These are phyloP conservation scores for Brasenia schreberi DNA, from an alignment of 164 flowering plant genomes.

Conservation along the genomic window DNA sequence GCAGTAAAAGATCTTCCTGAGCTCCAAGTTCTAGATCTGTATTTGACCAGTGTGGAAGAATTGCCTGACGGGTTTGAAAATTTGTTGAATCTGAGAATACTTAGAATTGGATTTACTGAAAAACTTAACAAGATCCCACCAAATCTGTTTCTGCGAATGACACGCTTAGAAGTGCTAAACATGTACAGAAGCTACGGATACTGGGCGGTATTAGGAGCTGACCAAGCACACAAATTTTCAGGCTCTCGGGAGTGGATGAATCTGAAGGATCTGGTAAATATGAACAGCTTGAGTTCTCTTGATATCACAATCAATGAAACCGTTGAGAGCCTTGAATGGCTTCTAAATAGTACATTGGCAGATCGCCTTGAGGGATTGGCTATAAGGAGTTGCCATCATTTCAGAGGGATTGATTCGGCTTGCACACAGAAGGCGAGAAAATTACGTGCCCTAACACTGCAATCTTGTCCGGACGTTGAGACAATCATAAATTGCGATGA, in stretches of 20 bases:
- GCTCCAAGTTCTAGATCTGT: conserved; percentile 10
- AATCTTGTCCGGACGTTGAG: too few relatives aligned
- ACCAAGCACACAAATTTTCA: not conserved
- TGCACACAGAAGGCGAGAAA: too few relatives aligned
- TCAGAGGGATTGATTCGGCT: too few relatives aligned
- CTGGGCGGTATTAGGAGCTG: not conserved
- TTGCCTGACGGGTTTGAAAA: conserved; percentile 2
- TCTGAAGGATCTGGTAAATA: not conserved
- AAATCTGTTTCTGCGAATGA: not conserved
- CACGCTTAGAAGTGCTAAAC: not conserved
- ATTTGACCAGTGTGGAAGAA: conserved; percentile 5
- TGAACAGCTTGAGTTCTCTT: not conserved
- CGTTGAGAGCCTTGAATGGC: too few relatives aligned
- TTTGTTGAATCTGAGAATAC: not conserved
- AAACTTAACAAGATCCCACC: not conserved
- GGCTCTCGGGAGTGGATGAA: not conserved
- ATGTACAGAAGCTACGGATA: not conserved
- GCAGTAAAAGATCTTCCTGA: not conserved
- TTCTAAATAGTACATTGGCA: too few relatives aligned
- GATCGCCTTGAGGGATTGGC: too few relatives aligned
- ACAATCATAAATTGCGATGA: too few relatives aligned
- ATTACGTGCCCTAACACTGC: too few relatives aligned
- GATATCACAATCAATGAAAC: too few relatives aligned
- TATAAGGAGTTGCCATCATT: too few relatives aligned
- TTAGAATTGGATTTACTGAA: not conserved